Evolutionary conservation across 2,329 filamentous ascomycete species (phyloP), one percentile per base, ranked within the genome.

Genomic region (Trichoderma sp.): DNA sequence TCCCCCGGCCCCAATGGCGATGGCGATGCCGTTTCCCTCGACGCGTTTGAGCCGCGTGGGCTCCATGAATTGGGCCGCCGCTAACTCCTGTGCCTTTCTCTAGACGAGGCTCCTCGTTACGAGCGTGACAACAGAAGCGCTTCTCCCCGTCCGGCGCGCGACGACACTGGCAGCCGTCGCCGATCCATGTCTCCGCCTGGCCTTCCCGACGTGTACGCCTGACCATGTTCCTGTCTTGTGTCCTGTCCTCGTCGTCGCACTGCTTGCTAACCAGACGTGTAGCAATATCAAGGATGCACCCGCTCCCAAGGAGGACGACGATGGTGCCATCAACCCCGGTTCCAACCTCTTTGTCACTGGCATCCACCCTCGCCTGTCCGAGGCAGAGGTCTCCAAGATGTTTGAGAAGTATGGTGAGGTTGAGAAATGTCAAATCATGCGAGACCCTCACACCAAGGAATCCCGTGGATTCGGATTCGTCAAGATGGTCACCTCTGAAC

Each of bases 341-440:
- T 97, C 95, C 73, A 99, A 99, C 84, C 91, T 99, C 69, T 99
- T 99, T 80, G 95, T 99, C 73, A 99, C 95, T 71, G 95, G 95
- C 74, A 99, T 99, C 73, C 93, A 98, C 80, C 95, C 95, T 68
- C 92, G 92, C 75, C 87, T 99, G 72, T 90, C 87, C 57, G 95
- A 99, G 80, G 87, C 90, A 17, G 95, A 98, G 78, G 92, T 99
- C 70, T 91, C 92, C 65, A 93, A 93, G 79, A 90, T 99, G 72
- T 99, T 99, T 77, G 93, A 97, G 83, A 99, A 98, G 83, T 98
- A 98, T 76, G 95, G 95, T 74, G 93, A 97, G 78, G 95, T 99
- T 63, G 94, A 98, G 83, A 98, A 96, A 83, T 98, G 94, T 84
- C 96, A 97, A 80, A 99, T 99, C 83, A 99, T 99, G 95, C 89